Percentiles rank a stretch among this genome's conserved stretches.
Evolutionary conservation across 2,329 filamentous ascomycete species (phyloP).

Genomic region (Basipetospora chlamydospora): DNA sequence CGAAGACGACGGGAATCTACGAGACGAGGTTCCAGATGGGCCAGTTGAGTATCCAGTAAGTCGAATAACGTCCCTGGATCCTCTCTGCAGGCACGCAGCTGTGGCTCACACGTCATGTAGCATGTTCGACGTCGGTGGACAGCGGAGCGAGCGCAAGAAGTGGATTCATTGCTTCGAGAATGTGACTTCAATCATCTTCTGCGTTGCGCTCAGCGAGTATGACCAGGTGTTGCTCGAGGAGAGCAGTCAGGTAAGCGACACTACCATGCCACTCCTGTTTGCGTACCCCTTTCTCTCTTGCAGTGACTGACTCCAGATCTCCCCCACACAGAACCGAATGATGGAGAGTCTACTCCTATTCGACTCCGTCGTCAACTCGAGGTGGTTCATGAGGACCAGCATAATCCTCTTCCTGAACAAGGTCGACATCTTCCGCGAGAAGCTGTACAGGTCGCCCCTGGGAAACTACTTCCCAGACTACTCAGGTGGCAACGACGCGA

Average conservation of each 20-base stretch:
- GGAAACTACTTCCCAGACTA: conserved; percentile 97
- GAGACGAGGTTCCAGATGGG: conserved; percentile 98
- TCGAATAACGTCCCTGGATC: conserved; percentile 11
- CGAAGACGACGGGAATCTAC: conserved; percentile 98
- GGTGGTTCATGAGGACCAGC: conserved; percentile 98
- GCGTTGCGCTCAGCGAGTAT: conserved; percentile 93
- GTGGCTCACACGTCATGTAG: conserved; percentile 28
- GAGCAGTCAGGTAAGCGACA: conserved; percentile 86
- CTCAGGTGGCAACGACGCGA: conserved; percentile 92
- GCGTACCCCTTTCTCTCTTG: too few relatives aligned
- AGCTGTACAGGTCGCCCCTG: conserved; percentile 75
- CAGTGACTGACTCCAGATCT: too few relatives aligned
- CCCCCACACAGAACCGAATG: conserved; percentile 80
- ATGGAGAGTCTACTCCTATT: conserved; percentile 96
- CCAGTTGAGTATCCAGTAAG: conserved; percentile 95
- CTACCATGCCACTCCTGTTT: too few relatives aligned
- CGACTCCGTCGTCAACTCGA: conserved; percentile 94
- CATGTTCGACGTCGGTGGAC: conserved; percentile 98
- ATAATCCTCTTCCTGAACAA: conserved; percentile 99
- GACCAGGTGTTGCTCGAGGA: conserved; percentile 95
- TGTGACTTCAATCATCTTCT: conserved; percentile 98
- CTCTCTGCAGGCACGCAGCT: too few relatives aligned
- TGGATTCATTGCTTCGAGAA: conserved; percentile 99
- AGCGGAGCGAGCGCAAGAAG: conserved; percentile 95
- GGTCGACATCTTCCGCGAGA: conserved; percentile 94